phyloP scores from a whole-genome alignment of 192 early-diverging fungal species.

The Piromyces sp. region DNA sequence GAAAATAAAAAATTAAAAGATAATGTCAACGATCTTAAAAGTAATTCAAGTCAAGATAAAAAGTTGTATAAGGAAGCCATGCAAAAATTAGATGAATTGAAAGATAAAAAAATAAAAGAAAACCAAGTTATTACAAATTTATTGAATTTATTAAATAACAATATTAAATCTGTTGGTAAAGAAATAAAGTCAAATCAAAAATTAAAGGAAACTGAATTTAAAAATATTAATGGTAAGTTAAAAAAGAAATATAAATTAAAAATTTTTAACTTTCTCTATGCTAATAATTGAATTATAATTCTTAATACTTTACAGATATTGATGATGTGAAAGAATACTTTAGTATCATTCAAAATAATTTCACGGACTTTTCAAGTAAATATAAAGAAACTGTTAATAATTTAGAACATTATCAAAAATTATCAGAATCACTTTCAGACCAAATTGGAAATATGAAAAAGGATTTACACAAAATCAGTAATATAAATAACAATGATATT shows the following conservation, averaged over 20 bases:
- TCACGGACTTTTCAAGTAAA: not conserved
- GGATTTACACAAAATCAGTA: not conserved
- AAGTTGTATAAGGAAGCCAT: not conserved
- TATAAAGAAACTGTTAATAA: not conserved
- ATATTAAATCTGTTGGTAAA: not conserved
- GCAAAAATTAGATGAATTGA: not conserved
- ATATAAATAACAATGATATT: not conserved
- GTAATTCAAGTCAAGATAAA: not conserved
- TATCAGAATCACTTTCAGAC: not conserved
- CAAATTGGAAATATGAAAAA: not conserved
- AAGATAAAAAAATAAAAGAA: not conserved
- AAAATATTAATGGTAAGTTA: too few relatives aligned
- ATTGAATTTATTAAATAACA: not conserved
- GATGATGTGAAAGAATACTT: not conserved
- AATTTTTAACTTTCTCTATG: too few relatives aligned
- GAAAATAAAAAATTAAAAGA: not conserved
- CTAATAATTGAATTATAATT: too few relatives aligned
- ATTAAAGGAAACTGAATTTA: too few relatives aligned
- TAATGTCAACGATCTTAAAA: not conserved
- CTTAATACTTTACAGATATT: not conserved
- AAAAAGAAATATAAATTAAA: too few relatives aligned
- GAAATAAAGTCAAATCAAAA: not conserved
- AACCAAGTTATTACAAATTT: not conserved
- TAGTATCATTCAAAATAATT: not conserved
- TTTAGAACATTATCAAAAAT: not conserved